A percentile compares a stretch with the other conserved stretches of the same genome.
Evolutionary conservation across 768 basidiomycete species (phyloP).

Genomic region (Daedalea quercina): DNA sequence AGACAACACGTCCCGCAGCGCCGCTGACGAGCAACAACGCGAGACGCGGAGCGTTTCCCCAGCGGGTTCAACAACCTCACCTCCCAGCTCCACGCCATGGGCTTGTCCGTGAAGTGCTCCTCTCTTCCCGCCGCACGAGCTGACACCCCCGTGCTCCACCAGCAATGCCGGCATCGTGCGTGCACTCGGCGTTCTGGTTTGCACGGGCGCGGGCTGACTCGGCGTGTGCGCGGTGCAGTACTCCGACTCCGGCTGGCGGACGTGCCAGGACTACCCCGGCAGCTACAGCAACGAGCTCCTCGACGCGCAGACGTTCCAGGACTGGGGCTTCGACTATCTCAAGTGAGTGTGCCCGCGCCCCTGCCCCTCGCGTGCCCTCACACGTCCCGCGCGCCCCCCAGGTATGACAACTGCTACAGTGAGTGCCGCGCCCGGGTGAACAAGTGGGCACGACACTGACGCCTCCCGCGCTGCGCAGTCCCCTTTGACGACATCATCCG

Average conservation of each 20-base stretch:
- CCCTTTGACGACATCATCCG: conserved; percentile 10
- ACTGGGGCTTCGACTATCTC: conserved; percentile 62
- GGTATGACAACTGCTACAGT: conserved; percentile 56
- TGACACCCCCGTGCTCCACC: not conserved
- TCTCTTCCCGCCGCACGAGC: not conserved
- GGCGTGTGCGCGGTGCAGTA: conserved; percentile 32
- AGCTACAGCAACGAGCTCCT: conserved; percentile 59
- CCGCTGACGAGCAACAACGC: not conserved
- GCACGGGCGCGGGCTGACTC: not conserved
- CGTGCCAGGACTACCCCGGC: conserved; percentile 58
- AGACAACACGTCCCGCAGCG: not conserved
- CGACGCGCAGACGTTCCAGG: conserved; percentile 49
- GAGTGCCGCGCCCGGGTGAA: conserved; percentile 19
- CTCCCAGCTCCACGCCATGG: conserved; percentile 45
- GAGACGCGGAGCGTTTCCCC: conserved; percentile 46
- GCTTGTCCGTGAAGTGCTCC: conserved; percentile 39
- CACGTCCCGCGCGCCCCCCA: not conserved
- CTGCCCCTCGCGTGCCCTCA: not conserved
- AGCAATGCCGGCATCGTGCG: conserved; percentile 57
- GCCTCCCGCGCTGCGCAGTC: conserved; percentile 2
- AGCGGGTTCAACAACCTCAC: conserved; percentile 53
- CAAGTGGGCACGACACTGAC: conserved; percentile 12
- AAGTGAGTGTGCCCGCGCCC: conserved; percentile 34
- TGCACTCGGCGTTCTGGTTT: not conserved
- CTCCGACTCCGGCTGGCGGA: conserved; percentile 64